These are phyloP conservation scores for Angomonas desouzai DNA, from an alignment of 208 protist genomes.

Conservation along the genomic window DNA sequence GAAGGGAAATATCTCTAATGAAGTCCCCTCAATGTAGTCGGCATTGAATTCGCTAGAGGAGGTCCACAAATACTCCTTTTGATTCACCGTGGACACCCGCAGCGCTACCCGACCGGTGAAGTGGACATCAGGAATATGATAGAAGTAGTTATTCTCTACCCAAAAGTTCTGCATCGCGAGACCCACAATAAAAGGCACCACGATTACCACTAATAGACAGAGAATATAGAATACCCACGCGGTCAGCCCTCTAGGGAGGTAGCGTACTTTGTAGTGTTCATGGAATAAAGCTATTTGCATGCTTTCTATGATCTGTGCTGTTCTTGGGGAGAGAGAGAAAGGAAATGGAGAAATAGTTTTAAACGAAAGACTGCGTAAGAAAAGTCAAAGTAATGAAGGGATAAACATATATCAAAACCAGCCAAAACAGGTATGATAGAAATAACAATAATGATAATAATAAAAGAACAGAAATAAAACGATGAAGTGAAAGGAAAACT, in stretches of 20 bases:
- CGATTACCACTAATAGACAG: constrained; percentile 49
- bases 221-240: constrained; percentile 62
- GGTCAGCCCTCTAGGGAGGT: constrained; percentile 44
- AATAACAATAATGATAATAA: too few relatives aligned
- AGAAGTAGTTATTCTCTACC: constrained; percentile 49
- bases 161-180: constrained; percentile 78
- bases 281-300: constrained; percentile 46
- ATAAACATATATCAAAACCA: too few relatives aligned
- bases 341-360: neutral
- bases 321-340: neutral
- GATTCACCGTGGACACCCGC: constrained; percentile 47
- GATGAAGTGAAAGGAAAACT: too few relatives aligned
- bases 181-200: constrained; percentile 56
- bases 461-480: too few relatives aligned
- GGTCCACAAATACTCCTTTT: constrained; percentile 72
- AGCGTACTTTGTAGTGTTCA: constrained; percentile 71
- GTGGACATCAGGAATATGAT: constrained; percentile 32
- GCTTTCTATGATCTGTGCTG: too few relatives aligned
- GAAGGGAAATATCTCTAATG: constrained; percentile 41
- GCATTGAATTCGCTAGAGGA: constrained; percentile 63
- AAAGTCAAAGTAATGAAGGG: too few relatives aligned
- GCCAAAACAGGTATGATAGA: too few relatives aligned
- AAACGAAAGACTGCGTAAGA: constrained; percentile 3
- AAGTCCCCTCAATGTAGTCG: constrained; percentile 28
- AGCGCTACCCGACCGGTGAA: constrained; percentile 65